Evolutionary conservation across 2,329 filamentous ascomycete species (phyloP).

Genomic region (Paraphoma sp.): DNA sequence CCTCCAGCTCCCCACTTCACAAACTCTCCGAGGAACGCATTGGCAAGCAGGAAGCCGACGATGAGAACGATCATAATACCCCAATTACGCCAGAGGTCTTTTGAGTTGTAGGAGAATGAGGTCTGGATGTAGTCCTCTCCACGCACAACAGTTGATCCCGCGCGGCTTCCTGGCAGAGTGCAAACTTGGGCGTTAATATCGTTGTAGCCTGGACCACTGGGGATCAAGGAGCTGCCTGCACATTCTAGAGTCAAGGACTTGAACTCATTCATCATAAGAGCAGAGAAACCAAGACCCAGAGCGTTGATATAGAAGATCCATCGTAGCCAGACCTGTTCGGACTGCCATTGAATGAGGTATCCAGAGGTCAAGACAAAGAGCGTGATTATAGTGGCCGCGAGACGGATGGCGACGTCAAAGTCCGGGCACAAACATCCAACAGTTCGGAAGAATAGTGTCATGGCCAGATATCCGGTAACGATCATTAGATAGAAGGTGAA

Average conservation of each 20-base stretch:
- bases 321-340: conserved; percentile 77
- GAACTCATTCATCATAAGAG: conserved; percentile 90
- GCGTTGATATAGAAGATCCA: conserved; percentile 87
- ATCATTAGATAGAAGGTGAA: conserved; percentile 57
- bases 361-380: conserved; percentile 82
- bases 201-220: conserved; percentile 71
- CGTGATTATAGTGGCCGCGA: conserved; percentile 79
- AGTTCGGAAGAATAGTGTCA: conserved; percentile 55
- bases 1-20: conserved; percentile 81
- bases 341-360: conserved; percentile 82
- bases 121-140: conserved; percentile 73
- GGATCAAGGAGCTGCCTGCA: conserved; percentile 70
- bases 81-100: conserved; percentile 72
- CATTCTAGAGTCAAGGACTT: conserved; percentile 72
- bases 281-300: conserved; percentile 76
- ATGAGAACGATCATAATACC: conserved; percentile 77
- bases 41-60: conserved; percentile 72
- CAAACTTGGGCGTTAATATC: conserved; percentile 80
- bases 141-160: conserved; percentile 68
- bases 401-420: conserved; percentile 84
- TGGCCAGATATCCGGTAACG: conserved; percentile 50
- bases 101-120: conserved; percentile 70
- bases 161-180: conserved; percentile 74
- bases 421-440: conserved; percentile 74
- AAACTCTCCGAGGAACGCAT: conserved; percentile 79